Evolutionary conservation across 2,329 filamentous ascomycete species (phyloP).

Genomic region (Trichoderma asperellum): DNA sequence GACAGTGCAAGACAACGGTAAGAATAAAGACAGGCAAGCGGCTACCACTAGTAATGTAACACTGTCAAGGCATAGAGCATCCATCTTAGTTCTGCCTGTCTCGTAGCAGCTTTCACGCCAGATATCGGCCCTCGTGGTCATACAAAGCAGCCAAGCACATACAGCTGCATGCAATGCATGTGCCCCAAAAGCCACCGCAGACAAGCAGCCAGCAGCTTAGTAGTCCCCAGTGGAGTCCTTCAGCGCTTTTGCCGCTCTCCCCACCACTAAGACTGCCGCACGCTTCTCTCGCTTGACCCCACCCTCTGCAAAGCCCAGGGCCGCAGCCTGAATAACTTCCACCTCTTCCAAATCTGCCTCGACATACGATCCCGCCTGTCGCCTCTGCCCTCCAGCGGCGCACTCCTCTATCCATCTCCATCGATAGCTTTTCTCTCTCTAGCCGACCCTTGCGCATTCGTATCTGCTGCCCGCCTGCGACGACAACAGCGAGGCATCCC

Average conservation of each 20-base stretch:
- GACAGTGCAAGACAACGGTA: background rate
- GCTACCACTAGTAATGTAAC: background rate
- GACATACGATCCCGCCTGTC: slow-evolving; percentile 7
- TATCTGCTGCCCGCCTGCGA: slow-evolving; percentile 11
- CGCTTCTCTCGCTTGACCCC: slow-evolving; percentile 7
- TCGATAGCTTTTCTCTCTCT: background rate
- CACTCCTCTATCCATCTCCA: background rate
- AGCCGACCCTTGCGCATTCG: slow-evolving; percentile 7
- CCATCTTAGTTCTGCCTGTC: background rate
- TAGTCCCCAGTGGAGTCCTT: slow-evolving; percentile 8
- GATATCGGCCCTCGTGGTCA: background rate
- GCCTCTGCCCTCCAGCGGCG: background rate
- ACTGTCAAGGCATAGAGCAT: background rate
- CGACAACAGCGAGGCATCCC: slow-evolving; percentile 22
- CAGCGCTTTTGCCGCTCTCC: slow-evolving; percentile 22
- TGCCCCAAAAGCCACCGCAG: slow-evolving; percentile 9
- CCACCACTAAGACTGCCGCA: slow-evolving; percentile 17
- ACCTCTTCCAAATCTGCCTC: slow-evolving; percentile 21
- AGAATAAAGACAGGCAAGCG: background rate
- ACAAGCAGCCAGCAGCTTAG: background rate
- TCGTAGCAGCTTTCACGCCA: background rate
- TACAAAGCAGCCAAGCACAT: background rate
- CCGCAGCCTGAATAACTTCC: slow-evolving; percentile 29
- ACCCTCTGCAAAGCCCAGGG: slow-evolving; percentile 23
- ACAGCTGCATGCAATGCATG: slow-evolving; percentile 7